Conservation (phyloP, 495 filamentous ascomycete genomes). For the Chaetomium tenue region DNA sequence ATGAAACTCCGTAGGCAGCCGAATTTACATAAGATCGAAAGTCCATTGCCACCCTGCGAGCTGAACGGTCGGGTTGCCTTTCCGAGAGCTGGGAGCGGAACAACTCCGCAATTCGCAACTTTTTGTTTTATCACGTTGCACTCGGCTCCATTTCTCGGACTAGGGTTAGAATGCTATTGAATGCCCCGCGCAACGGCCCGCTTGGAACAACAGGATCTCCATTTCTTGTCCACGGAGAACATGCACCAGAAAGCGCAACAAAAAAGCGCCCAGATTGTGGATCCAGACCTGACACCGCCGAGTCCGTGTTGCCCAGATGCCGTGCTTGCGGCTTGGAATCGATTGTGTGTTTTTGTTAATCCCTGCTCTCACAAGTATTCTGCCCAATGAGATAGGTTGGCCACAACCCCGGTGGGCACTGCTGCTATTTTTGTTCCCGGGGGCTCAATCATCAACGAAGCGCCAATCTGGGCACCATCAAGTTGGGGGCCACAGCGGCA, state of each 20-base stretch:
- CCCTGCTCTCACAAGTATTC: not conserved
- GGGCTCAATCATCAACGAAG: not conserved
- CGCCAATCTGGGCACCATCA: not conserved
- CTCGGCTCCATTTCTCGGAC: conserved; percentile 11
- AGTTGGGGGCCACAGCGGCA: not conserved
- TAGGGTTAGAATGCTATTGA: not conserved
- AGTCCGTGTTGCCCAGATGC: not conserved
- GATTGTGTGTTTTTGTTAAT: not conserved
- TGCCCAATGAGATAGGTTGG: not conserved
- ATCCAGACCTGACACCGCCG: too few relatives aligned
- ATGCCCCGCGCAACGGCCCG: not conserved
- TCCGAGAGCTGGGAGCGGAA: not conserved
- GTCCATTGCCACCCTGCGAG: not conserved
- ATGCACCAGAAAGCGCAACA: too few relatives aligned
- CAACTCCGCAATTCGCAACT: not conserved
- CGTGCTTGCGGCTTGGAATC: not conserved
- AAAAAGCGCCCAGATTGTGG: too few relatives aligned
- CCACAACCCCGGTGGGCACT: not conserved
- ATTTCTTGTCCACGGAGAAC: too few relatives aligned
- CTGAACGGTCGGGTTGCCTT: not conserved
- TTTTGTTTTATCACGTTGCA: conserved; percentile 9
- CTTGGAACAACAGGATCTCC: not conserved
- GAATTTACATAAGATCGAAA: not conserved
- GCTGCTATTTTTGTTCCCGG: conserved; percentile 21
- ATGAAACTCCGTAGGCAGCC: conserved; percentile 7